Evolutionary conservation across 257 asterid species (phyloP).

Genomic region (Rhazya stricta): DNA sequence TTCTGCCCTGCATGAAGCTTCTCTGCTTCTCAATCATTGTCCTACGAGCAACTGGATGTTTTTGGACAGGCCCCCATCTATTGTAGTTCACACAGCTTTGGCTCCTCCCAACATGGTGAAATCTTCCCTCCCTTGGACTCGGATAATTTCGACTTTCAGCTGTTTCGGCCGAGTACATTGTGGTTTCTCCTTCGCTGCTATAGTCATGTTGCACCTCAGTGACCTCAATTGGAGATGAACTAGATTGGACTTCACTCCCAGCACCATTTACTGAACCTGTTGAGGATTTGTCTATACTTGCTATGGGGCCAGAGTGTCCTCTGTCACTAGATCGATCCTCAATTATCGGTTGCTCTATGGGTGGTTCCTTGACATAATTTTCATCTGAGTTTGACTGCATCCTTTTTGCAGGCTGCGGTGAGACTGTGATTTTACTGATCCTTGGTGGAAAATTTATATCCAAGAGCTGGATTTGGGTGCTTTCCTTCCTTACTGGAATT

Average conservation of each 20-base stretch:
- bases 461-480: slow-evolving; percentile 64
- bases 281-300: slow-evolving; percentile 56
- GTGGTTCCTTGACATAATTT: slow-evolving; percentile 30
- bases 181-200: slow-evolving; percentile 94
- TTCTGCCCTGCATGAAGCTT: slow-evolving; percentile 58
- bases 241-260: slow-evolving; percentile 58
- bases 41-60: slow-evolving; percentile 50
- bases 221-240: slow-evolving; percentile 49
- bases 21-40: slow-evolving; percentile 61
- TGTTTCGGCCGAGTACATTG: slow-evolving; percentile 98
- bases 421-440: slow-evolving; percentile 32
- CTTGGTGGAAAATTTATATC: slow-evolving; percentile 90
- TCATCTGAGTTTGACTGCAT: slow-evolving; percentile 34
- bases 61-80: slow-evolving; percentile 72
- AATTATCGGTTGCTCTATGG: slow-evolving; percentile 15
- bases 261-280: slow-evolving; percentile 81
- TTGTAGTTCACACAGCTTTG: slow-evolving; percentile 83
- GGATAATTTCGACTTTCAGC: slow-evolving; percentile 87
- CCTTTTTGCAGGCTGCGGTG: slow-evolving; percentile 39
- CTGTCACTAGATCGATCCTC: slow-evolving; percentile 27
- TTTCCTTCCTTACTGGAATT: slow-evolving; percentile 39
- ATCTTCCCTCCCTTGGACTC: slow-evolving; percentile 63
- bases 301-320: slow-evolving; percentile 32
- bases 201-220: slow-evolving; percentile 46
- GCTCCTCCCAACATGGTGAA: slow-evolving; percentile 74